Evolutionary conservation across 2,329 filamentous ascomycete species (phyloP).

Genomic region (Trichoderma pleuroti): DNA sequence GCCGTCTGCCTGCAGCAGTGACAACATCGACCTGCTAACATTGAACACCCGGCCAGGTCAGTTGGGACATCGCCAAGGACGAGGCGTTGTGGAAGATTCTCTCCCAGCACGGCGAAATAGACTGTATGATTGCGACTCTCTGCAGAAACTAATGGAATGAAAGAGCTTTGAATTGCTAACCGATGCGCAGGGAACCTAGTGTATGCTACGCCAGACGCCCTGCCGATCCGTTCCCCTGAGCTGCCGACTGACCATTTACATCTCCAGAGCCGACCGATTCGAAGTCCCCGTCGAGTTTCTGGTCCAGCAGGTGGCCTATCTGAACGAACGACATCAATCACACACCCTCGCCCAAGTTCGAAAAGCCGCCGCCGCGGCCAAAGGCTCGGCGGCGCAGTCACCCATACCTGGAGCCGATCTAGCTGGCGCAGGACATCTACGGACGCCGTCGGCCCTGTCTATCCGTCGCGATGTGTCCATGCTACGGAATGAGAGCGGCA

Average conservation of each 20-base stretch:
- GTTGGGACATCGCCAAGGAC: constrained; percentile 87
- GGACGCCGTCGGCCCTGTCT: constrained; percentile 54
- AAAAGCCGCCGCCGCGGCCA: constrained; percentile 59
- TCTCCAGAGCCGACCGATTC: constrained; percentile 65
- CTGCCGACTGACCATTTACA: not conserved
- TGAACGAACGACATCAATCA: constrained; percentile 85
- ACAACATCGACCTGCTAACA: constrained; percentile 1
- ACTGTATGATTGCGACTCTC: constrained; percentile 60
- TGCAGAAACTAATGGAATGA: not conserved
- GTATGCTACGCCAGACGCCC: constrained; percentile 46
- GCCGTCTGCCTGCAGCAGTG: not conserved
- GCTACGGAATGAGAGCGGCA: constrained; percentile 45
- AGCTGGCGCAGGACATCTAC: constrained; percentile 33
- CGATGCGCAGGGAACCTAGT: constrained; percentile 66
- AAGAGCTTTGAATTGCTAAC: not conserved
- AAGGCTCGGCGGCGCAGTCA: constrained; percentile 55
- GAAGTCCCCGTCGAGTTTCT: constrained; percentile 85
- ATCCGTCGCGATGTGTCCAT: constrained; percentile 56
- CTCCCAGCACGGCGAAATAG: constrained; percentile 77
- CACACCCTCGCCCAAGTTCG: constrained; percentile 89
- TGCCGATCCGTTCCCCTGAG: not conserved
- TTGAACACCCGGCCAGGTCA: constrained; percentile 56
- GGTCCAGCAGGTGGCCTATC: constrained; percentile 87
- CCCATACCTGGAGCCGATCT: constrained; percentile 52
- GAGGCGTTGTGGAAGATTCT: constrained; percentile 86